Evolutionary conservation across 371 early-diverging fungal species (phyloP).

Genomic region (Syncephalastrum monosporum): DNA sequence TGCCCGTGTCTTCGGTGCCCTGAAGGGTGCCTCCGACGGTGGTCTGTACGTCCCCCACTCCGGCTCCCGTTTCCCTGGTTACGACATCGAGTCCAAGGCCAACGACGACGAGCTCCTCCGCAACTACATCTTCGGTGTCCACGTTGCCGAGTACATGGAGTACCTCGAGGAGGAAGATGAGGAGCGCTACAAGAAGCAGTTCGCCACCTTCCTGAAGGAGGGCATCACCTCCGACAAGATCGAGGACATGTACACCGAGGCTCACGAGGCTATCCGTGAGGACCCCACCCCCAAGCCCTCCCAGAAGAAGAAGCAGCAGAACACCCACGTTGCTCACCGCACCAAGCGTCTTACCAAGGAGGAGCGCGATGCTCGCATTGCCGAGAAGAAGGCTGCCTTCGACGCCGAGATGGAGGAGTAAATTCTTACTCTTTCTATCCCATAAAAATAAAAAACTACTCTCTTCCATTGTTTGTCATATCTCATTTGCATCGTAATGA

Average conservation of each 20-base stretch:
- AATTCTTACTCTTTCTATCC: slow-evolving; percentile 4
- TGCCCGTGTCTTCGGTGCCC: slow-evolving; percentile 98
- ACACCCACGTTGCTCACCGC: slow-evolving; percentile 59
- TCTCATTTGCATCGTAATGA: too few species aligned
- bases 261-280: slow-evolving; percentile 94
- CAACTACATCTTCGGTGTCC: slow-evolving; percentile 98
- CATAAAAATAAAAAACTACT: slow-evolving; percentile 3
- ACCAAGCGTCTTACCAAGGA: slow-evolving; percentile 79
- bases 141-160: slow-evolving; percentile 99
- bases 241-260: slow-evolving; percentile 94
- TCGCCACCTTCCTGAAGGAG: slow-evolving; percentile 92
- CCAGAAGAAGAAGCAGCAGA: slow-evolving; percentile 67
- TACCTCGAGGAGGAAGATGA: slow-evolving; percentile 98
- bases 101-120: slow-evolving; percentile 96
- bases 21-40: slow-evolving; percentile 99
- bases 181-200: slow-evolving; percentile 97
- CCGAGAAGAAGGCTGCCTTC: slow-evolving; percentile 90
- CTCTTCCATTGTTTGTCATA: slow-evolving; percentile 2
- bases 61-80: slow-evolving; percentile 99
- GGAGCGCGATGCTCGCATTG: slow-evolving; percentile 86
- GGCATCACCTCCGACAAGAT: slow-evolving; percentile 92
- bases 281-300: slow-evolving; percentile 76
- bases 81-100: slow-evolving; percentile 85
- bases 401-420: slow-evolving; percentile 32
- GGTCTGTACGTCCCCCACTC: slow-evolving; percentile 99